A percentile compares a stretch with the other conserved stretches of the same genome.
These are phyloP conservation scores for Lotus japonicus DNA, from an alignment of 306 rosid genomes.

Conservation along the genomic window DNA sequence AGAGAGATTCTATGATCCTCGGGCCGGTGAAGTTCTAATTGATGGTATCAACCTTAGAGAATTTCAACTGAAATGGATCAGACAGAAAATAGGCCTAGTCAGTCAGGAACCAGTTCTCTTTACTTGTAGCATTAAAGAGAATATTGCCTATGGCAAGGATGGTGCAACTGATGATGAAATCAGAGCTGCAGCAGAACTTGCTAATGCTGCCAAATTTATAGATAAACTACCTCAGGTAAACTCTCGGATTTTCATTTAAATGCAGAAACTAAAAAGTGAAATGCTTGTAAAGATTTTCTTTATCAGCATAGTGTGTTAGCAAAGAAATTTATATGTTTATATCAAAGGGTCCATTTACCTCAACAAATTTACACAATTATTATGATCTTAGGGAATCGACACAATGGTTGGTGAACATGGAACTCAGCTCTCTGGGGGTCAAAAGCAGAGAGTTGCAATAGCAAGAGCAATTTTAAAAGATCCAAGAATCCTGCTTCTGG, in stretches of 20 bases:
- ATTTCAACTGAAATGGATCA: conserved; percentile 62
- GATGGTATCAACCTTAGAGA: conserved; percentile 57
- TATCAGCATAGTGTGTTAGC: neutral
- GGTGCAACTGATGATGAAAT: conserved; percentile 38
- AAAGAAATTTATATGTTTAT: neutral
- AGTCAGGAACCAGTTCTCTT: conserved; percentile 75
- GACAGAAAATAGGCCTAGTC: conserved; percentile 64
- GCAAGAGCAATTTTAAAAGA: conserved; percentile 62
- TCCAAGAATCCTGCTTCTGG: conserved; percentile 53
- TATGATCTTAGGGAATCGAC: conserved; percentile 36
- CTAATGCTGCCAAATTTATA: conserved; percentile 16
- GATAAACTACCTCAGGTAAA: conserved; percentile 14
- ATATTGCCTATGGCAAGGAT: conserved; percentile 61
- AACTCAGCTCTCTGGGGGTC: conserved; percentile 56
- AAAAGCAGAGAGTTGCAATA: conserved; percentile 50
- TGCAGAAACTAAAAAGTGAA: neutral
- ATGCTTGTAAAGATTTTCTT: neutral
- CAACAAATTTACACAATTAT: neutral
- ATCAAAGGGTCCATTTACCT: neutral
- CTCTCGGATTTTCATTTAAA: neutral
- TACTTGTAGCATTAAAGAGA: conserved; percentile 57
- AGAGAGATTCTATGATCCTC: conserved; percentile 81
- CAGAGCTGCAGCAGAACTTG: conserved; percentile 10
- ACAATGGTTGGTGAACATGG: conserved; percentile 63
- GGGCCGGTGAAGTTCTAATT: conserved; percentile 56